These are phyloP conservation scores for Herpetospermum pedunculosum DNA, from an alignment of 306 rosid genomes.

Conservation along the genomic window DNA sequence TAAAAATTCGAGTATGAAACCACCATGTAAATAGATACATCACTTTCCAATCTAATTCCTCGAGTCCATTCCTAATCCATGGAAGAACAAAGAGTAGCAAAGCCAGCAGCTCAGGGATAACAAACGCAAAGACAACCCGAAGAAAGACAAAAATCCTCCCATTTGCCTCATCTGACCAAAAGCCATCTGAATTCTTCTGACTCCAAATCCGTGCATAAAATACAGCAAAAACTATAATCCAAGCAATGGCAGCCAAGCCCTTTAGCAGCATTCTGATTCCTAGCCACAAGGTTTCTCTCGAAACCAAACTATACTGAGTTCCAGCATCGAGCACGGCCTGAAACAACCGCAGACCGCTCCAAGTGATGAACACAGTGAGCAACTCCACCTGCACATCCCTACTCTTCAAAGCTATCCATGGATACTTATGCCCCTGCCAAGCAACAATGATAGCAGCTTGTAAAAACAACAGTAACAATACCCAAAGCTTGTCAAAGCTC, in stretches of 20 bases:
- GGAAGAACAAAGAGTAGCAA: conserved; percentile 57
- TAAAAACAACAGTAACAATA: conserved; percentile 61
- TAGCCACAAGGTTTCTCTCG: conserved; percentile 56
- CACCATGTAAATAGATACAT: conserved; percentile 75
- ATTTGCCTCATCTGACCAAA: conserved; percentile 62
- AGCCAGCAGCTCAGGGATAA: conserved; percentile 60
- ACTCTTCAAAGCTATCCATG: conserved; percentile 54
- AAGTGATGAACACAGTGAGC: conserved; percentile 75
- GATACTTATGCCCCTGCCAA: conserved; percentile 41
- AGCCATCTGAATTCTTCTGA: conserved; percentile 39
- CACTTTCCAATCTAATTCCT: conserved; percentile 45
- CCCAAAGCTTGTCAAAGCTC: conserved; percentile 88
- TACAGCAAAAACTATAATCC: conserved; percentile 64
- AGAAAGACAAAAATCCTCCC: conserved; percentile 45
- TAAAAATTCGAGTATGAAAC: conserved; percentile 75
- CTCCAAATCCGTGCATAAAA: conserved; percentile 69
- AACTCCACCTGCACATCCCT: conserved; percentile 47
- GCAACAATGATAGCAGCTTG: conserved; percentile 73
- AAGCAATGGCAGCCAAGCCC: conserved; percentile 45
- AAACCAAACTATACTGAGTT: conserved; percentile 84
- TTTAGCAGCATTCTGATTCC: conserved; percentile 84
- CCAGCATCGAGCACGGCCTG: conserved; percentile 92
- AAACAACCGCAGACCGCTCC: conserved; percentile 60
- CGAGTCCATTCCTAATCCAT: conserved; percentile 61
- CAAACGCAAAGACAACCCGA: conserved; percentile 42